A percentile compares a stretch with the other conserved stretches of the same genome.
Conservation (phyloP, 352 stramenopile genomes). For the Pythium dissimile region DNA sequence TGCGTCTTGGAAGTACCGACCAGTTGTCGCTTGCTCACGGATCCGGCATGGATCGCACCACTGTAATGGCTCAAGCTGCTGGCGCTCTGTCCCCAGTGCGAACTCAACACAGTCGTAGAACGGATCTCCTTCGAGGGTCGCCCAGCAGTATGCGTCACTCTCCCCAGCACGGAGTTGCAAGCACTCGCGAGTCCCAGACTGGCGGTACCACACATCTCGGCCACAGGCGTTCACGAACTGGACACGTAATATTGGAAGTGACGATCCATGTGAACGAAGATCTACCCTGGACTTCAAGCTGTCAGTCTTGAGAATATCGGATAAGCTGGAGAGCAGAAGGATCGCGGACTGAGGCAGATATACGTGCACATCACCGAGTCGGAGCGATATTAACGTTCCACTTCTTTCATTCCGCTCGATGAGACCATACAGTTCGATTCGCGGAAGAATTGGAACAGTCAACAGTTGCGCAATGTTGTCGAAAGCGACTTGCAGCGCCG, state of each 20-base stretch:
- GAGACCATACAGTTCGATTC: conserved; percentile 35
- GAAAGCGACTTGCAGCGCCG: conserved; percentile 50
- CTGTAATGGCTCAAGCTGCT: not conserved
- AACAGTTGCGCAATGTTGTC: conserved; percentile 75
- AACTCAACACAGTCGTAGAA: conserved; percentile 25
- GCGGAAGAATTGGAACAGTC: conserved; percentile 61
- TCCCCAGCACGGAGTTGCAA: conserved; percentile 31
- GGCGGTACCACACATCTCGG: conserved; percentile 54
- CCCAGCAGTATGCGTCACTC: conserved; percentile 63
- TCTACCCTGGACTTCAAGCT: not conserved
- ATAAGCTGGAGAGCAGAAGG: conserved; percentile 52
- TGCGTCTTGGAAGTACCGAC: conserved; percentile 39
- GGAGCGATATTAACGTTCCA: conserved; percentile 41
- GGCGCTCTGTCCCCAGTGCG: not conserved
- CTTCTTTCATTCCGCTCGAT: conserved; percentile 31
- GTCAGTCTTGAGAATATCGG: conserved; percentile 21
- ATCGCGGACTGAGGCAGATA: conserved; percentile 74
- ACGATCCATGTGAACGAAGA: conserved; percentile 16
- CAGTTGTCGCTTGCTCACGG: conserved; percentile 54
- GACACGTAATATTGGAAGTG: conserved; percentile 31
- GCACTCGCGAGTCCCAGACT: conserved; percentile 58
- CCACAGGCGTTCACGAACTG: conserved; percentile 43
- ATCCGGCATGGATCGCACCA: conserved; percentile 73
- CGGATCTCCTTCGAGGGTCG: conserved; percentile 28
- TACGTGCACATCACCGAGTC: conserved; percentile 45